Evolutionary conservation across 2,329 filamentous ascomycete species (phyloP), one percentile per base, ranked within the genome.

Genomic region (Neonectria ditissima): DNA sequence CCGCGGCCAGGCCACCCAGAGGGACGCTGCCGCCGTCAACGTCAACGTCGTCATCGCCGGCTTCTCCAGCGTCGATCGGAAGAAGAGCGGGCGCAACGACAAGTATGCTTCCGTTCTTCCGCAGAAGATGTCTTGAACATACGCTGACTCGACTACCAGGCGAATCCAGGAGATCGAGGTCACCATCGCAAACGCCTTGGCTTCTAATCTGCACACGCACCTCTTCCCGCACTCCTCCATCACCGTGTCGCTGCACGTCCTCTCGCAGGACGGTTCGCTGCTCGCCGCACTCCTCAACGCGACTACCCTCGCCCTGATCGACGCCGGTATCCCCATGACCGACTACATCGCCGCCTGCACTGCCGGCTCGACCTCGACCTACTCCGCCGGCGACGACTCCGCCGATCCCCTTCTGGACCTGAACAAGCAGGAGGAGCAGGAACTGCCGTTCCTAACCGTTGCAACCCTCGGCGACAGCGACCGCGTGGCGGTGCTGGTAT

Each of bases 261-360:
- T 99, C 47, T 92, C 91, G 0, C 91, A 97, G 70, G 96, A 99
- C 77, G 96, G 96, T 28, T 94, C 92, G 1, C 86, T 98, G 3
- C 89, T 99, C 20, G 94, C 95, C 0, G 92, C 94, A 0, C 93
- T 95, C 48, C 84, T 98, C 71, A 99, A 99, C 75, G 96, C 96
- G 4, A 88, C 92, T 0, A 97, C 95, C 0, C 87, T 99, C 13
- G 96, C 96, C 0, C 88, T 98, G 22, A 91, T 98, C 66, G 96
- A 99, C 76, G 96, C 96, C 1, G 96, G 96, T 55, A 91, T 99
- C 20, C 96, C 96, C 24, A 97, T 98, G 94, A 89, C 90, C 3
- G 93, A 97, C 76, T 97, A 97, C 76, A 87, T 98, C 3, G 89
- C 90, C 22, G 93, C 94, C 6, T 97, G 93, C 80, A 97, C 94